phyloP scores from a whole-genome alignment of 176 grass and related monocot species.

The Aegilops bicornis region DNA sequence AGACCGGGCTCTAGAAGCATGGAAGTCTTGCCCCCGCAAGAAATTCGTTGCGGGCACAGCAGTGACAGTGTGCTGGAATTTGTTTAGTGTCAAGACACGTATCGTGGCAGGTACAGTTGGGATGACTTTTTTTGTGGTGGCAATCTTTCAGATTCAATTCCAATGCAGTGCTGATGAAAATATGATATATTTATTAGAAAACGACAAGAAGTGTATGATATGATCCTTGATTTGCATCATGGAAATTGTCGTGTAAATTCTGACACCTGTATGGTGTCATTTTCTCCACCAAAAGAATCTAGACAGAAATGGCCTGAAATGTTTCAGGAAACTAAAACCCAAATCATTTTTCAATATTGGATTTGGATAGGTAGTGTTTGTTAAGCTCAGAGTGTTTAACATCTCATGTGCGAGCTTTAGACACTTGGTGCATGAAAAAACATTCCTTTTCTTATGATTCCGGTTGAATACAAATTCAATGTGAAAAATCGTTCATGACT shows the following conservation, averaged over 20 bases:
- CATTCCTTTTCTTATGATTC: neutral
- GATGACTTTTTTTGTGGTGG: neutral
- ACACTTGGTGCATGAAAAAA: neutral
- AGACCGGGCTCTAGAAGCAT: slow-evolving; percentile 48
- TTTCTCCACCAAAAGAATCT: neutral
- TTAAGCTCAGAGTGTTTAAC: too few relatives aligned
- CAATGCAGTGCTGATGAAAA: neutral
- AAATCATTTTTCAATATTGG: too few relatives aligned
- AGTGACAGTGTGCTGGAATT: slow-evolving; percentile 85
- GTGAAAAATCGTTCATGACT: neutral
- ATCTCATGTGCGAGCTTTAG: too few relatives aligned
- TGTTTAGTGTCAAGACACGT: slow-evolving; percentile 74
- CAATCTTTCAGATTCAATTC: neutral
- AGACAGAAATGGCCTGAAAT: neutral
- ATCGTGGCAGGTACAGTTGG: slow-evolving; percentile 59
- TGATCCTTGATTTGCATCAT: neutral
- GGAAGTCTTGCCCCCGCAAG: slow-evolving; percentile 84
- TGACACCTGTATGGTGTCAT: neutral
- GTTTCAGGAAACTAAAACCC: neutral
- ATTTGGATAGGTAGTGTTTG: too few relatives aligned
- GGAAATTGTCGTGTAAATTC: neutral
- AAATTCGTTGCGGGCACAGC: slow-evolving; percentile 67
- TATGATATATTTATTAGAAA: neutral
- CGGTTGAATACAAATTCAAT: neutral
- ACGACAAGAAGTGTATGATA: neutral